A percentile compares a stretch with the other conserved stretches of the same genome.
Conservation (phyloP, 345 rosid species). For the Isatis tinctoria region DNA sequence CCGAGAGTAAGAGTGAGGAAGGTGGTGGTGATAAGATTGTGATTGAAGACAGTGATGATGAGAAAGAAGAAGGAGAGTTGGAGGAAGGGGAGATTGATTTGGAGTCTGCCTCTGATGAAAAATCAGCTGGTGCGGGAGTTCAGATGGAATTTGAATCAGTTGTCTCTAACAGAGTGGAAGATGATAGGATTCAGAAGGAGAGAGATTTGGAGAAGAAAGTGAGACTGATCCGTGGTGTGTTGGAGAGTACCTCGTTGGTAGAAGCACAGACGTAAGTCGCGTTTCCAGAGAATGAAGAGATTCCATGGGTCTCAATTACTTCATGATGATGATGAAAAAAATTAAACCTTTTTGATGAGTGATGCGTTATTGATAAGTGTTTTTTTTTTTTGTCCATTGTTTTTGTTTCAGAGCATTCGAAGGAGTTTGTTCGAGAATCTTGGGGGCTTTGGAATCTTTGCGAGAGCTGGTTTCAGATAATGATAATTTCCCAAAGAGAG, state of each 20-base stretch:
- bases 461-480: constrained; percentile 39
- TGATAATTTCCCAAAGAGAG: constrained; percentile 37
- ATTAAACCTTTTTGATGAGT: background rate
- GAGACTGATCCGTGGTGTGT: constrained; percentile 45
- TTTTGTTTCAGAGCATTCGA: constrained; percentile 60
- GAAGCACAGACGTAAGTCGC: constrained; percentile 70
- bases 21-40: constrained; percentile 35
- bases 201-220: constrained; percentile 39
- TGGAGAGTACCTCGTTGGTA: constrained; percentile 51
- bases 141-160: constrained; percentile 4
- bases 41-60: constrained; percentile 63
- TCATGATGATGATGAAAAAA: constrained; percentile 20
- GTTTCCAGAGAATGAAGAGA: background rate
- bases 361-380: background rate
- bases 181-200: constrained; percentile 30
- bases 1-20: constrained; percentile 34
- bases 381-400: constrained; percentile 16
- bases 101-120: constrained; percentile 42
- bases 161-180: constrained; percentile 1
- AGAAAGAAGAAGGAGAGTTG: constrained; percentile 91
- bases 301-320: background rate
- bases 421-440: constrained; percentile 56
- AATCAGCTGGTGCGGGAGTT: background rate
- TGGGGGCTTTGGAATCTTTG: constrained; percentile 58
- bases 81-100: constrained; percentile 98